Conservation (phyloP, 352 stramenopile species). For the Pythium folliculosum region DNA sequence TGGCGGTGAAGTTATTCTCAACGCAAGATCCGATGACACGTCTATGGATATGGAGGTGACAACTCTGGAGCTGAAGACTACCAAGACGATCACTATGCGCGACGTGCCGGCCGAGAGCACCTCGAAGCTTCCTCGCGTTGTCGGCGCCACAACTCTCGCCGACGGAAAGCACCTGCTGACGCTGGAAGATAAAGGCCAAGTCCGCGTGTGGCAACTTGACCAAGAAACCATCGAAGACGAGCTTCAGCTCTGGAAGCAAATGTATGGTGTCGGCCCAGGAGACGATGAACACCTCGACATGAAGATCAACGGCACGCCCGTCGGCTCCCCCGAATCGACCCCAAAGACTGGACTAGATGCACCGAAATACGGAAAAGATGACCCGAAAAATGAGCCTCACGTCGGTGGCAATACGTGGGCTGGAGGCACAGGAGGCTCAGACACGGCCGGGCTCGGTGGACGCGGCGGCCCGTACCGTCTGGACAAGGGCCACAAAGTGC, state of each 20-base stretch:
- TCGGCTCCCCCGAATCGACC: constrained; percentile 42
- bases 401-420: constrained; percentile 95
- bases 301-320: constrained; percentile 45
- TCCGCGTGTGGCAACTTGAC: constrained; percentile 71
- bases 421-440: constrained; percentile 90
- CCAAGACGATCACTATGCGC: constrained; percentile 49
- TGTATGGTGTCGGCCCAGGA: constrained; percentile 46
- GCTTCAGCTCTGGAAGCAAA: constrained; percentile 59
- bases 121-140: constrained; percentile 36
- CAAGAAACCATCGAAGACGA: constrained; percentile 44
- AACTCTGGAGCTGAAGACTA: constrained; percentile 15
- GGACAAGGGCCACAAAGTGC: constrained; percentile 92
- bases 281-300: constrained; percentile 36
- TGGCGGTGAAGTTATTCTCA: constrained; percentile 23
- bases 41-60: constrained; percentile 32
- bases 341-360: constrained; percentile 67
- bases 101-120: background rate
- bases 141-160: constrained; percentile 37
- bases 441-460: constrained; percentile 92
- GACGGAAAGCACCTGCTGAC: constrained; percentile 48
- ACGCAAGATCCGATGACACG: constrained; percentile 22
- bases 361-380: constrained; percentile 94
- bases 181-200: constrained; percentile 54
- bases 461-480: constrained; percentile 94
- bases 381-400: constrained; percentile 93